Base-by-base conservation (phyloP, 2,329 filamentous ascomycete genomes). In the Cladosporium sp. region DNA sequence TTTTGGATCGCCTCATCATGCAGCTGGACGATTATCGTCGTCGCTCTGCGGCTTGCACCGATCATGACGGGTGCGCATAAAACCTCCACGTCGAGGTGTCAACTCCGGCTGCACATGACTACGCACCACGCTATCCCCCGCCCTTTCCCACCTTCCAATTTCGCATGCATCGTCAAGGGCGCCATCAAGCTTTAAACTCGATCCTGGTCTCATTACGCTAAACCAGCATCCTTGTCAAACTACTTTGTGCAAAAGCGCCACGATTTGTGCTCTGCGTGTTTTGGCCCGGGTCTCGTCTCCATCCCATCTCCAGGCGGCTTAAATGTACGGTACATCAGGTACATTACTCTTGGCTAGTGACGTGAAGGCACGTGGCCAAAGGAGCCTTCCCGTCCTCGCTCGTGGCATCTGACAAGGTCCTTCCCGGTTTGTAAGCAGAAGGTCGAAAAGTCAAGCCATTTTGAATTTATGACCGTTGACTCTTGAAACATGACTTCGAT, bases 201-300 rank as follows among this genome's bases (percentile, higher is more conserved):
- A 50, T 50, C 47, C 47, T 37, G 47, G 19, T 15, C 13, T 50
- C 47, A 50, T 50, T 50, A 35, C 47, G 47, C 47, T 50, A 50
- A 50, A 20, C 45, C 28, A 48, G 28, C 45, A 48, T 35, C 45
- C 19, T 17, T 4, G 24, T 28, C 45, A 48, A 28, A 35, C 9
- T 17, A n/a, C 35, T 35, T 34, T n/a, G 28, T 28, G 17, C 28
- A 22, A 35, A 25, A 32, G 15, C 45, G 45, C 45, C 45, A 48
- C 42, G 8, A 22, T 45, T 24, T 45, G 20, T 45, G 20, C 17
- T 25, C 25, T 24, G 24, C n/a, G 25, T 28, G 15, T n/a, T 22
- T 13, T 28, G 22, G 7, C 28, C 42, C 22, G 20, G 42, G 20
- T 45, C 24, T 28, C 6, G 15, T 28, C 42, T 24, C 28, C 42